Conservation (phyloP, 2,329 filamentous ascomycete genomes). For the Colletotrichum trifolii region DNA sequence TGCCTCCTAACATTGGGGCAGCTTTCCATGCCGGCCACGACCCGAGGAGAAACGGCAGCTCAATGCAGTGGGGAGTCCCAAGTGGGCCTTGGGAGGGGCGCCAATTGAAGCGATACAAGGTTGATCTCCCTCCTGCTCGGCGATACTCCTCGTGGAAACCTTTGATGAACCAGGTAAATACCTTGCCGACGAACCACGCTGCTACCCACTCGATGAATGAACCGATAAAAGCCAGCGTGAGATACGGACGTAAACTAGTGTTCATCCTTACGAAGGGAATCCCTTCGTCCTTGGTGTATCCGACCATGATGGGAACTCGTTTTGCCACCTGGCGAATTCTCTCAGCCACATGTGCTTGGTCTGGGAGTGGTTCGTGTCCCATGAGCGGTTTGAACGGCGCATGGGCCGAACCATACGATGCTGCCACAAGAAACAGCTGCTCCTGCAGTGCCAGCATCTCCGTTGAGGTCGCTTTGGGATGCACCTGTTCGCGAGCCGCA, state of each 20-base stretch:
- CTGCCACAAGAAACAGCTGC: slow-evolving; percentile 20
- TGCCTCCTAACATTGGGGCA: slow-evolving; percentile 37
- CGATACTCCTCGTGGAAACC: slow-evolving; percentile 10
- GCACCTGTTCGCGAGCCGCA: neutral
- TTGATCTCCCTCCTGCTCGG: slow-evolving; percentile 3
- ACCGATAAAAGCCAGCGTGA: slow-evolving; percentile 5
- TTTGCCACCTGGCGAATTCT: neutral
- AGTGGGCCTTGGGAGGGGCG: slow-evolving; percentile 23
- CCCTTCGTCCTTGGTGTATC: slow-evolving; percentile 15
- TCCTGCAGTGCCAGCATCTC: slow-evolving; percentile 26
- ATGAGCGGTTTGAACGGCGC: slow-evolving; percentile 29
- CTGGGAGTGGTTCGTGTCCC: slow-evolving; percentile 19
- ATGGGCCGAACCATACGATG: slow-evolving; percentile 10
- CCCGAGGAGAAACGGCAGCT: slow-evolving; percentile 37
- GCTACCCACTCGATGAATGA: slow-evolving; percentile 11
- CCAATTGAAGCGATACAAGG: slow-evolving; percentile 24
- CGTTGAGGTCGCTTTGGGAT: neutral
- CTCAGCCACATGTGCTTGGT: slow-evolving; percentile 2
- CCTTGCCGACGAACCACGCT: slow-evolving; percentile 18
- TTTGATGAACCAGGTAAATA: slow-evolving; percentile 7
- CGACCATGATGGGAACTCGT: slow-evolving; percentile 15
- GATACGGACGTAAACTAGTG: neutral
- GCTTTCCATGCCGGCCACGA: slow-evolving; percentile 37
- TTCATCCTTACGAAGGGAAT: slow-evolving; percentile 17
- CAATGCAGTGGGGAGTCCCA: slow-evolving; percentile 36